Evolutionary conservation across 139 green algal genomes (phyloP), one percentile per base, ranked within the genome.

Genomic region (Tetradesmus obliquus): DNA sequence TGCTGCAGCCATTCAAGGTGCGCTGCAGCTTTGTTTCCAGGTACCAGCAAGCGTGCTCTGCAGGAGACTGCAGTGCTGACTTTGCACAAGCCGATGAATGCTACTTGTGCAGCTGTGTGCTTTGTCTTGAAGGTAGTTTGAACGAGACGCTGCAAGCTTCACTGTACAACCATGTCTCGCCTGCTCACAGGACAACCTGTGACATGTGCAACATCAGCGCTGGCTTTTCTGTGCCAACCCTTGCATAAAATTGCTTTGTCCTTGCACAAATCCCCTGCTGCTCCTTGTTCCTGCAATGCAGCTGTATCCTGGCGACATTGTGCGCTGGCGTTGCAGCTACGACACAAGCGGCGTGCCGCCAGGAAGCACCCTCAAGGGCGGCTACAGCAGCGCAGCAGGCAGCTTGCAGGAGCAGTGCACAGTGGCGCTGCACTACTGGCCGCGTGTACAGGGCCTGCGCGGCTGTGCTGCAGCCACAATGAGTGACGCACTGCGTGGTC

Each of bases 391-490:
- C 32, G 79, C 24, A 69, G 57, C 32, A 2, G 19, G n/a, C 86
- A 55, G 71, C 69, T 6, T 24, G 53, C 86, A 90, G 71, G 88
- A 91, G 55, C 57, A 91, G 24, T 91, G 88, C 79, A 86, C 76
- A 55, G 57, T 91, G 4, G n/a, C 60, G 54, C 88, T 91, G 88
- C 88, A 91, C 45, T 91, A 86, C 88, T 91, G 88, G 88, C 88
- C 88, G 0, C 76, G 76, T 22, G 76, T 91, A 13, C 24, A 86
- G 3, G 32, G 19, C 76, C 66, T 91, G 88, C n/a, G 79, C 1
- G 88, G 88, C 1, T 91, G 88, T 58, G 15, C 66, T n/a, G 55
- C 76, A 24, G 88, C 79, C 7, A 62, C 57, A 7, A 4, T 79
- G 19, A 55, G 13, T 9, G 17, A 87, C 10, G 57, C 22, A 55